phyloP scores from a whole-genome alignment of 805 yeast genomes.

The Clavispora asparagi region DNA sequence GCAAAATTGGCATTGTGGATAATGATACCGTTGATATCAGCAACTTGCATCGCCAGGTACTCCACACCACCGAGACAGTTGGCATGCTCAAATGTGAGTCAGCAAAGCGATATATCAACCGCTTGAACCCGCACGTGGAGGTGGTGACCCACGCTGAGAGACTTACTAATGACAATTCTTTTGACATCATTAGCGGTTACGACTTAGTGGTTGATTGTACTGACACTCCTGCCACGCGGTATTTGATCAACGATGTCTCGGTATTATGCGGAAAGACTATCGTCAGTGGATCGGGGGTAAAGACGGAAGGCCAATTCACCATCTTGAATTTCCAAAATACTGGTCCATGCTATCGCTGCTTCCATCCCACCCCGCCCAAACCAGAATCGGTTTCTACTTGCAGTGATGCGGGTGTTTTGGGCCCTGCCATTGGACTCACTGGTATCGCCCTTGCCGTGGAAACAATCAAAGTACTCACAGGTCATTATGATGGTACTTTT shows the following conservation, averaged over 20 bases:
- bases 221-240: conserved; percentile 84
- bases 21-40: conserved; percentile 79
- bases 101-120: conserved; percentile 52
- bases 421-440: conserved; percentile 92
- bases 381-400: conserved; percentile 80
- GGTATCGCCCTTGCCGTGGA: conserved; percentile 90
- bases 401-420: conserved; percentile 89
- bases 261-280: conserved; percentile 65
- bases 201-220: conserved; percentile 90
- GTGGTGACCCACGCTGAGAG: conserved; percentile 49
- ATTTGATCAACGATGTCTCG: conserved; percentile 79
- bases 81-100: conserved; percentile 75
- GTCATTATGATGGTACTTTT: conserved; percentile 49
- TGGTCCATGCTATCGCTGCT: conserved; percentile 95
- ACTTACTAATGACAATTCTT: conserved; percentile 53
- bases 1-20: conserved; percentile 80
- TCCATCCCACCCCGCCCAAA: conserved; percentile 87
- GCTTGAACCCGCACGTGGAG: conserved; percentile 64
- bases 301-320: conserved; percentile 85
- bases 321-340: conserved; percentile 57
- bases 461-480: conserved; percentile 67
- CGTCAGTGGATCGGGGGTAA: conserved; percentile 88
- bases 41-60: conserved; percentile 83
- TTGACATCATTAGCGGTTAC: conserved; percentile 54
- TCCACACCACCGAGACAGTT: conserved; percentile 63